Percentiles rank a stretch among this genome's conserved stretches.
These are phyloP conservation scores for Trichosphaerium sp. DNA, from an alignment of 78 protist genomes.

Conservation along the genomic window DNA sequence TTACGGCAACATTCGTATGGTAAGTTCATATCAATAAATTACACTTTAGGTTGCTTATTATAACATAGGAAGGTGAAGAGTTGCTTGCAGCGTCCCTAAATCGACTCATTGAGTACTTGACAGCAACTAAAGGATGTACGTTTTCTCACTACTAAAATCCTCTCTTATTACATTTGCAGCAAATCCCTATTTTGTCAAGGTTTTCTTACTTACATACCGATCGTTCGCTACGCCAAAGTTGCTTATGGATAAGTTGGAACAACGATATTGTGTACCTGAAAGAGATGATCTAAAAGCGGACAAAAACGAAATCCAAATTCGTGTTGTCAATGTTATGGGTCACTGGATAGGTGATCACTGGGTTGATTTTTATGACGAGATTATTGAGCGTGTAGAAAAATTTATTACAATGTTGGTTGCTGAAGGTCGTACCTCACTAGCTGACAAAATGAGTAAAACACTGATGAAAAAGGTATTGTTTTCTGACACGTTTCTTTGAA, in stretches of 20 bases:
- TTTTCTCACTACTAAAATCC: too few relatives aligned
- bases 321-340: constrained; percentile 21
- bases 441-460: constrained; percentile 15
- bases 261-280: constrained; percentile 48
- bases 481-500: too few relatives aligned
- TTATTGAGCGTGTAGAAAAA: constrained; percentile 14
- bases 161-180: background rate
- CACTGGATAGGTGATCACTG: constrained; percentile 50
- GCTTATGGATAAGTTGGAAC: constrained; percentile 21
- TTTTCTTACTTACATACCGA: constrained; percentile 37
- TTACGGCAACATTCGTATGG: too few relatives aligned
- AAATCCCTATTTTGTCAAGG: constrained; percentile 26
- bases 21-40: too few relatives aligned
- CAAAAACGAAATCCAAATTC: constrained; percentile 28
- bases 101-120: background rate
- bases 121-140: too few relatives aligned
- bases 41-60: too few relatives aligned
- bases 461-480: constrained; percentile 30
- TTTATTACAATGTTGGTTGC: constrained; percentile 4
- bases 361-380: constrained; percentile 37
- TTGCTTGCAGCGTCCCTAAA: background rate
- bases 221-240: constrained; percentile 48
- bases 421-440: constrained; percentile 32
- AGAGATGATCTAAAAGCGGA: constrained; percentile 1
- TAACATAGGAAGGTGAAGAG: too few relatives aligned